Evolutionary conservation across 164 flowering plant species (phyloP).

Genomic region (Platanus orientalis): DNA sequence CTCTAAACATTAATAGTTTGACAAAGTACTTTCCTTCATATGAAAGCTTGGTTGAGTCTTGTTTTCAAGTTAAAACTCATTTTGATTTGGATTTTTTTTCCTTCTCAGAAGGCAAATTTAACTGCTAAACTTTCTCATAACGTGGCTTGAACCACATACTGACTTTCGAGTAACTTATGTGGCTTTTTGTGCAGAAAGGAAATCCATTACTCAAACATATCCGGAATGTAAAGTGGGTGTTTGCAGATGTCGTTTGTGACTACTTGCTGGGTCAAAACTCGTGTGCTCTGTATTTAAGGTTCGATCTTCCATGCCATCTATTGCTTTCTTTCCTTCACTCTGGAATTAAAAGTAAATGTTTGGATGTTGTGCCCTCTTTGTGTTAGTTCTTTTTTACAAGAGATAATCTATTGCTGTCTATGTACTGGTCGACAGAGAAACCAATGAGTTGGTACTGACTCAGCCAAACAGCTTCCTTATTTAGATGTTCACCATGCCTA

Average conservation of each 20-base stretch:
- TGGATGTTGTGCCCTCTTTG: background rate
- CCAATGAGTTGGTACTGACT: too few species aligned
- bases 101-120: background rate
- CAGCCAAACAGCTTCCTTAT: background rate
- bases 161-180: background rate
- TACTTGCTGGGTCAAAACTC: conserved; percentile 75
- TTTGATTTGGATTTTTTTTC: background rate
- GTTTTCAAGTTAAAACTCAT: background rate
- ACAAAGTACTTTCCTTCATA: too few species aligned
- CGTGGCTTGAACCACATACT: background rate
- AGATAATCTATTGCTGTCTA: background rate
- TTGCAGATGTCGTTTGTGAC: conserved; percentile 80
- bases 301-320: conserved; percentile 11
- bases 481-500: background rate
- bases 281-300: conserved; percentile 95
- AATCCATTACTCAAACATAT: conserved; percentile 93
- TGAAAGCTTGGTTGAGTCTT: too few species aligned
- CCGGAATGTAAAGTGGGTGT: conserved; percentile 86
- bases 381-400: background rate
- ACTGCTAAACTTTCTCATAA: too few species aligned
- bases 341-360: background rate
- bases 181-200: conserved; percentile 68
- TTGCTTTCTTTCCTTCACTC: background rate
- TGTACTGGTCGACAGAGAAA: background rate
- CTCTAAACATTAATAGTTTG: too few species aligned